Evolutionary conservation across 1,139 yeast genomes (phyloP), one percentile per base, ranked within the genome.

Genomic region (Nakaseomyces uthaithaninus): DNA sequence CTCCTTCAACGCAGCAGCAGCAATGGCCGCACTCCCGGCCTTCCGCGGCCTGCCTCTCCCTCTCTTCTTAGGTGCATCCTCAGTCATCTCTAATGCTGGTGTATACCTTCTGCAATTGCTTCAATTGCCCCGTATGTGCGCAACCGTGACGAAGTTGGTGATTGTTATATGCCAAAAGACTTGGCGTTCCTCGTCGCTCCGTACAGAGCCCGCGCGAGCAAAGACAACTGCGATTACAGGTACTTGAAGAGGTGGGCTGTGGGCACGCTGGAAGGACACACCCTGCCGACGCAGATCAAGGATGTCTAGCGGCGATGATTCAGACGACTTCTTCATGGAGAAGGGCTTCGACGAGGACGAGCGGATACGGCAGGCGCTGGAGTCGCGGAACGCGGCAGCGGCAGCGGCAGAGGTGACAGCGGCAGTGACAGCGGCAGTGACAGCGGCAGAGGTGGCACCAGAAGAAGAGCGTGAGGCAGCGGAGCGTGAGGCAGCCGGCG

Each of bases 1-100:
- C 35, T 19, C 25, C 16, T 19, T 31, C 35, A 43, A 47, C 42
- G 42, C 49, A 36, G 41, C 36, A 26, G 42, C 42, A 15, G 42
- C 48, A 6, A 22, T 9, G 5, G 12, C 20, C 11, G 12, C n/a
- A 11, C 25, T 12, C 4, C 25, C 22, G 15, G 15, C 25, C 11
- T 42, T 42, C 25, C 42, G 40, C 18, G 46, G 45, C 36, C 44
- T 43, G 8, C 43, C 46, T 31, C 43, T 42, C n/a, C 45, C 41
- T 35, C 43, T 42, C 24, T 39, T 41, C 27, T 24, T 34, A 9
- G 36, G 36, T 14, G 4, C 15, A 7, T 19, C 27, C n/a, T 33
- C 36, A 15, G 25, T 23, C 36, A 33, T 33, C 3, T 22, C 16
- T 8, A 22, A 8, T 22, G 10, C 25, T 10, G 10, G 10, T 8